These are phyloP conservation scores for Didymella pinodella DNA, from an alignment of 2,329 filamentous ascomycete genomes.

Conservation along the genomic window DNA sequence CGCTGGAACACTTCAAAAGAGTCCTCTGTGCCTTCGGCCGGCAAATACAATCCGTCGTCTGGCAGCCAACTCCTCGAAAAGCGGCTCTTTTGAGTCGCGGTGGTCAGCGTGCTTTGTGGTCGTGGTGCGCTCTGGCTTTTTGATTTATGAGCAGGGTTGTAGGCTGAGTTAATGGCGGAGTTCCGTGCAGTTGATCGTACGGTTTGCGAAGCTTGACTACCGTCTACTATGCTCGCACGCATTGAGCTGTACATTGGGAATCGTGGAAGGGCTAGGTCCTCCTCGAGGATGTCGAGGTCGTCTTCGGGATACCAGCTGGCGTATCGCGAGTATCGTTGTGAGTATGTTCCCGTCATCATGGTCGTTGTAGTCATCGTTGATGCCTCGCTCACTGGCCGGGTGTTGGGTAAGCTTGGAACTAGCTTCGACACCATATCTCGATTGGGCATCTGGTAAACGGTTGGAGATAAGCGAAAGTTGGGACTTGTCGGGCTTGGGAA, in stretches of 20 bases:
- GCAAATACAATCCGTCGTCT: slow-evolving; percentile 34
- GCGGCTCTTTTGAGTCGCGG: slow-evolving; percentile 26
- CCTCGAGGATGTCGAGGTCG: slow-evolving; percentile 9
- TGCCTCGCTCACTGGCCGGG: slow-evolving; percentile 16
- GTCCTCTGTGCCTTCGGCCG: slow-evolving; percentile 31
- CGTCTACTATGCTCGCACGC: slow-evolving; percentile 17
- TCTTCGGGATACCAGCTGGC: slow-evolving; percentile 19
- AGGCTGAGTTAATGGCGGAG: slow-evolving; percentile 5
- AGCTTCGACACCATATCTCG: slow-evolving; percentile 13
- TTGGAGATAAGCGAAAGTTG: slow-evolving; percentile 31
- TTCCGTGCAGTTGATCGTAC: slow-evolving; percentile 15
- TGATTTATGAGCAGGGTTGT: slow-evolving; percentile 7
- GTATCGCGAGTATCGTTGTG: slow-evolving; percentile 20
- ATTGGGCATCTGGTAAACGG: slow-evolving; percentile 31
- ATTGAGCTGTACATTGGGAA: slow-evolving; percentile 15
- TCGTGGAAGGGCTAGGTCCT: slow-evolving; percentile 5
- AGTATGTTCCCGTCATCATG: slow-evolving; percentile 19
- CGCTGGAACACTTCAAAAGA: slow-evolving; percentile 28
- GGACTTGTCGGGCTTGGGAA: slow-evolving; percentile 28
- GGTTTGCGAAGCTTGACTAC: slow-evolving; percentile 15
- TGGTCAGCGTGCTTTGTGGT: slow-evolving; percentile 26
- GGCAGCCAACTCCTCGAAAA: slow-evolving; percentile 36
- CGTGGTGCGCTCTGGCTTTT: slow-evolving; percentile 10
- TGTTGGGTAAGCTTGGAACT: slow-evolving; percentile 17
- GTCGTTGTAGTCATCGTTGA: slow-evolving; percentile 23